A percentile compares a stretch with the other conserved stretches of the same genome.
Evolutionary conservation across 495 filamentous ascomycete species (phyloP).

Genomic region (Venustampulla echinocandica): DNA sequence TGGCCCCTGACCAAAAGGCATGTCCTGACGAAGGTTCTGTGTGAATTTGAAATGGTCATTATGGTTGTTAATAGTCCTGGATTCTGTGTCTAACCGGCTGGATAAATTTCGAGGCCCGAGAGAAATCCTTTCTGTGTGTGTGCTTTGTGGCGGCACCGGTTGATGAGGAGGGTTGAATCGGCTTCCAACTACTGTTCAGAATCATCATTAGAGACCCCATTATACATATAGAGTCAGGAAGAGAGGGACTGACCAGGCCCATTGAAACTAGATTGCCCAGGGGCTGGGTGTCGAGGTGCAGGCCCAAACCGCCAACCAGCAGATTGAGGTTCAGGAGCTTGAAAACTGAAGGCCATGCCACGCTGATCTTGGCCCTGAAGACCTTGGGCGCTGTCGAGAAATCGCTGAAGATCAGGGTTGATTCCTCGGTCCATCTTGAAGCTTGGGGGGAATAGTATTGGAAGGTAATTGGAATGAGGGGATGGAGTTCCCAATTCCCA

Average conservation of each 20-base stretch:
- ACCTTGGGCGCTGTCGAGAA: constrained; percentile 11
- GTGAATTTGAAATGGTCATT: constrained; percentile 21
- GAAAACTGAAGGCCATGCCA: background rate
- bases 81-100: constrained; percentile 8
- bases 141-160: background rate
- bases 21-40: constrained; percentile 16
- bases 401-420: constrained; percentile 16
- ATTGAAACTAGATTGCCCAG: constrained; percentile 4
- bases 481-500: background rate
- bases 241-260: constrained; percentile 5
- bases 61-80: constrained; percentile 13
- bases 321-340: constrained; percentile 1
- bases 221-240: background rate
- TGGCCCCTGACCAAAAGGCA: background rate
- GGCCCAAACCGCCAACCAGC: constrained; percentile 1
- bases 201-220: background rate
- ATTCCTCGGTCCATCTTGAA: constrained; percentile 9
- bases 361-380: constrained; percentile 1
- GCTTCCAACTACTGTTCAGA: background rate
- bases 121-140: constrained; percentile 8
- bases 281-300: constrained; percentile 3
- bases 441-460: background rate
- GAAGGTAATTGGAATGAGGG: background rate
- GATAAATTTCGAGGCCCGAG: constrained; percentile 13
- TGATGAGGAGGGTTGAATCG: constrained; percentile 1